A percentile compares a stretch with the other conserved stretches of the same genome.
phyloP scores from a whole-genome alignment of 2,329 filamentous ascomycete genomes.

The Orbilia javanica region DNA sequence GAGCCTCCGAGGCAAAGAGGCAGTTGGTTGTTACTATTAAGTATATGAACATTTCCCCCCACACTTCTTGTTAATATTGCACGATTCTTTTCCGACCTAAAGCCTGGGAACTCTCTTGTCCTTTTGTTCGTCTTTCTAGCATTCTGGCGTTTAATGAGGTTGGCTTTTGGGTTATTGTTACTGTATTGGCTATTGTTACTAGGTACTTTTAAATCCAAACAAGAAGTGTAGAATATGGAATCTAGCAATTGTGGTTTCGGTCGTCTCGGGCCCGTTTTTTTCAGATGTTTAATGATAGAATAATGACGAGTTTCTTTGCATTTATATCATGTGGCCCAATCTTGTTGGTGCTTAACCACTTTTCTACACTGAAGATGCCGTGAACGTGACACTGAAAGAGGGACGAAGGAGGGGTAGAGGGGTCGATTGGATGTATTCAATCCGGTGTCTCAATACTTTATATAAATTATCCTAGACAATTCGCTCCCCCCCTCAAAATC shows the following conservation, averaged over 20 bases:
- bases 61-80: constrained; percentile 47
- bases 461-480: not conserved
- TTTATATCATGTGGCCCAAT: not conserved
- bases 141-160: constrained; percentile 52
- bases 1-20: constrained; percentile 19
- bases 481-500: not conserved
- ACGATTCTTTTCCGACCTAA: constrained; percentile 30
- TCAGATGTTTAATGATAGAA: constrained; percentile 9
- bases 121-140: constrained; percentile 14
- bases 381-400: too few species aligned
- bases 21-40: constrained; percentile 1
- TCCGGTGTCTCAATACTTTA: not conserved
- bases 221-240: constrained; percentile 54
- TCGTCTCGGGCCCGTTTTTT: not conserved
- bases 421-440: not conserved
- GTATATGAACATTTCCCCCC: constrained; percentile 17
- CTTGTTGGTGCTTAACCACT: not conserved
- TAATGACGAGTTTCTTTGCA: constrained; percentile 20
- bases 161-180: constrained; percentile 25
- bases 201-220: constrained; percentile 11
- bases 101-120: constrained; percentile 19
- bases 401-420: too few species aligned
- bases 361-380: not conserved
- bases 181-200: constrained; percentile 24
- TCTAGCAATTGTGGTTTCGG: not conserved